Conservation (phyloP, 345 rosid species). For the Tarenaya hassleriana region DNA sequence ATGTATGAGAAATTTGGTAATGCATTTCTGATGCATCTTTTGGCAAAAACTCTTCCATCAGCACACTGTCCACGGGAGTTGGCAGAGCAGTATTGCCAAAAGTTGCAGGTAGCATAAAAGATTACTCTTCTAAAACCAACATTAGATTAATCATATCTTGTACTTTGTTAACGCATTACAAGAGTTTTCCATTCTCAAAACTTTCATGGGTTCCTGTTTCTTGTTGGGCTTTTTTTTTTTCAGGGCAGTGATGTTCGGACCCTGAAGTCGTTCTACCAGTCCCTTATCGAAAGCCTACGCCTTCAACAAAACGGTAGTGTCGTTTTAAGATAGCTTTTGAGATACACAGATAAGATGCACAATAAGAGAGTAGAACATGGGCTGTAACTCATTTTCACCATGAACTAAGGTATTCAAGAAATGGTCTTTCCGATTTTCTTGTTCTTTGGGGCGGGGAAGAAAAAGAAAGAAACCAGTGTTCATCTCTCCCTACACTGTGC, state of each 20-base stretch:
- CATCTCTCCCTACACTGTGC: too few relatives aligned
- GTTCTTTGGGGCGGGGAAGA: too few relatives aligned
- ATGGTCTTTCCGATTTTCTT: too few relatives aligned
- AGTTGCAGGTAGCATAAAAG: slow-evolving; percentile 62
- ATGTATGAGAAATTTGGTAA: slow-evolving; percentile 91
- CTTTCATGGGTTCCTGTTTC: neutral
- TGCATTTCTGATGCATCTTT: slow-evolving; percentile 55
- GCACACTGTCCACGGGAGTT: slow-evolving; percentile 58
- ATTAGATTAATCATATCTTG: neutral
- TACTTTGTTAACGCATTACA: slow-evolving; percentile 4
- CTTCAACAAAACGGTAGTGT: slow-evolving; percentile 69
- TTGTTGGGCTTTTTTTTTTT: slow-evolving; percentile 12
- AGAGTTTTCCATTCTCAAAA: too few relatives aligned
- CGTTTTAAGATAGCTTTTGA: slow-evolving; percentile 71
- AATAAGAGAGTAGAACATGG: neutral
- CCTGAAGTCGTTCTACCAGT: slow-evolving; percentile 61
- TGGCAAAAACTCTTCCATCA: slow-evolving; percentile 49
- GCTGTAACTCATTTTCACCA: too few relatives aligned
- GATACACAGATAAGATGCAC: slow-evolving; percentile 8
- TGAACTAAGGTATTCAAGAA: too few relatives aligned
- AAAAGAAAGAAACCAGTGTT: too few relatives aligned
- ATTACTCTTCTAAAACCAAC: neutral
- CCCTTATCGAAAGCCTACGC: slow-evolving; percentile 63
- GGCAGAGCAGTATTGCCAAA: slow-evolving; percentile 74
- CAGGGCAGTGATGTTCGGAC: slow-evolving; percentile 75